Evolutionary conservation across 164 flowering plant genomes (phyloP), one percentile per base, ranked within the genome.

Genomic region (Tetracentron sinense): DNA sequence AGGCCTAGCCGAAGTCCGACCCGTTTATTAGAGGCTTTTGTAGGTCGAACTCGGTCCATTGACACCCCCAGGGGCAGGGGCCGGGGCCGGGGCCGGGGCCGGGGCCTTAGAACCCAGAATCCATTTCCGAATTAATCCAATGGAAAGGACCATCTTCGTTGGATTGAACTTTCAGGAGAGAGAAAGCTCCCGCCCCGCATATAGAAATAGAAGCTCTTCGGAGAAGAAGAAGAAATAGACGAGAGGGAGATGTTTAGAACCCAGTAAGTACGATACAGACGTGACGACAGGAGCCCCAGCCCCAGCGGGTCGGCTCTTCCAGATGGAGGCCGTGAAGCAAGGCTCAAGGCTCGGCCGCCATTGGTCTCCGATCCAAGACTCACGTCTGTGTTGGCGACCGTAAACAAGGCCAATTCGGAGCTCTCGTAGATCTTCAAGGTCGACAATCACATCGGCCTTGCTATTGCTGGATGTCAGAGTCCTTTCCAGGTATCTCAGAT

Each of bases 311-410:
- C 76, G 98, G 23, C 79, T 94, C 7, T 91, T 90, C 74, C 98
- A 94, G 1, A 94, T 94, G 98, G 98, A 94, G 76, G 98, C 98
- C 1, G 97, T 94, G 70, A 94, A 94, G 74, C 98, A 94, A 63
- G 98, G n/a, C n/a, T n/a, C n/a, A n/a, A n/a, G n/a, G 98, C 19
- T 90, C 97, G 0, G 97, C 98, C 0, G 96, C 98, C 7, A 86
- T 94, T 6, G 98, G 98, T 0, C 95, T 94, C 70, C 84, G 98
- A 83, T 94, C 98, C 62, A 86, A 82, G 72, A 85, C 85, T 7
- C 93, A 91, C 65, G 95, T 89, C 16, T n/a, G 93, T 94, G 0
- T 42, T 91, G 27, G 99, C 88, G 17, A 81, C 82, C 54, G 96
- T 94, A 19, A 91, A 94, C 85, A 91, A 91, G 79, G 81, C 96